Evolutionary conservation across 1,139 yeast species (phyloP).

Genomic region (Nakaseomyces uthaithaninus): DNA sequence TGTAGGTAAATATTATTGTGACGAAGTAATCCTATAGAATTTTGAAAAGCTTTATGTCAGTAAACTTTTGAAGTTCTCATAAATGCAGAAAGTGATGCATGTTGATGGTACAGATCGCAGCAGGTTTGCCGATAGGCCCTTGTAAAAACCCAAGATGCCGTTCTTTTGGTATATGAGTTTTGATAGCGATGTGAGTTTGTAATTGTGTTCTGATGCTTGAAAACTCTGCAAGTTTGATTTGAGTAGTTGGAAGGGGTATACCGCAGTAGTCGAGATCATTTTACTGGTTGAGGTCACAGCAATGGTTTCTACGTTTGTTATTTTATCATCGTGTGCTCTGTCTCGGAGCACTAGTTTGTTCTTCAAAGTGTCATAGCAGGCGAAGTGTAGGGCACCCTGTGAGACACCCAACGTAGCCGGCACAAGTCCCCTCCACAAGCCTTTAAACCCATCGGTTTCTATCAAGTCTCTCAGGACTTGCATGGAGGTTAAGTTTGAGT

Average conservation of each 20-base stretch:
- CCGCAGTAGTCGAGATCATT: conserved; percentile 52
- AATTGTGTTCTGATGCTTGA: conserved; percentile 32
- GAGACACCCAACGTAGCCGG: conserved; percentile 80
- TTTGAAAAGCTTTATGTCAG: conserved; percentile 5
- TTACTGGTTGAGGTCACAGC: conserved; percentile 64
- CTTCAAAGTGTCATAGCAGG: conserved; percentile 73
- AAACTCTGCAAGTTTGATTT: conserved; percentile 68
- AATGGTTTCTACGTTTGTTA: conserved; percentile 50
- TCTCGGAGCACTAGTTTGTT: conserved; percentile 11
- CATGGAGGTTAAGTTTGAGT: conserved; percentile 43
- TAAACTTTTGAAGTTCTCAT: conserved; percentile 41
- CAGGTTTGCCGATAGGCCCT: conserved; percentile 59
- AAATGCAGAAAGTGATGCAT: conserved; percentile 59
- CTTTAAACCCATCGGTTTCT: conserved; percentile 53
- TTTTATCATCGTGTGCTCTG: conserved; percentile 20
- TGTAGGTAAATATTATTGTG: conserved; percentile 23
- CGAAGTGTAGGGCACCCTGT: conserved; percentile 83
- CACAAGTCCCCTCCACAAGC: conserved; percentile 75
- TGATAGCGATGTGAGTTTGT: conserved; percentile 37
- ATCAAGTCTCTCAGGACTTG: conserved; percentile 34
- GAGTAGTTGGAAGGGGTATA: conserved; percentile 83
- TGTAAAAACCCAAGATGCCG: conserved; percentile 59
- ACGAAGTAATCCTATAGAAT: conserved; percentile 8
- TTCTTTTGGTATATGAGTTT: conserved; percentile 37
- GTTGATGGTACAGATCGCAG: conserved; percentile 66